Evolutionary conservation across 805 yeast species (phyloP).

Genomic region (Wickerhamiella galacta): DNA sequence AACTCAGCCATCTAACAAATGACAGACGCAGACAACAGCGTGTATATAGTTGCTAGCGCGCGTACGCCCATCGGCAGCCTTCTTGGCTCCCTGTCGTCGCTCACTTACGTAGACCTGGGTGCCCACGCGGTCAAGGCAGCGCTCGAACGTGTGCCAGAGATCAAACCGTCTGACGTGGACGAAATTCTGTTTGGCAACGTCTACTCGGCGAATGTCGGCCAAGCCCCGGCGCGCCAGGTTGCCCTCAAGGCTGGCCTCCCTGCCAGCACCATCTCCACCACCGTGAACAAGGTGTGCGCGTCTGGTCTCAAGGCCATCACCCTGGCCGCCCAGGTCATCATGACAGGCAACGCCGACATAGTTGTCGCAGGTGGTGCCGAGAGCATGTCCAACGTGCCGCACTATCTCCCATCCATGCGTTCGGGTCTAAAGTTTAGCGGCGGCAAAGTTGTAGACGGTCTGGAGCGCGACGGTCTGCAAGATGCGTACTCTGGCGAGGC

Average conservation of each 20-base stretch:
- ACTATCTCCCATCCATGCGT: constrained; percentile 76
- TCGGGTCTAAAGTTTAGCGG: constrained; percentile 85
- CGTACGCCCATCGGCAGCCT: constrained; percentile 96
- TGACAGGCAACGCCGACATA: constrained; percentile 79
- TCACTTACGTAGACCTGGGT: constrained; percentile 73
- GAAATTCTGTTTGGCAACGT: constrained; percentile 91
- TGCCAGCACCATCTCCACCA: constrained; percentile 65
- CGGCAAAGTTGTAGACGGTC: constrained; percentile 61
- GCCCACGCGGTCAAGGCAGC: constrained; percentile 63
- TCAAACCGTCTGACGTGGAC: constrained; percentile 46
- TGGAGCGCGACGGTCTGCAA: constrained; percentile 79
- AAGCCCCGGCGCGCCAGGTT: constrained; percentile 96
- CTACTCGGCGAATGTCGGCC: constrained; percentile 84
- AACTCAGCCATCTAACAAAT: not conserved
- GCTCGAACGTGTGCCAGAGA: constrained; percentile 13
- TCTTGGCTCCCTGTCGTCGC: constrained; percentile 65
- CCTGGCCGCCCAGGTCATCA: constrained; percentile 75
- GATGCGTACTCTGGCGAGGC: constrained; percentile 80
- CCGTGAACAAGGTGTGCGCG: constrained; percentile 94
- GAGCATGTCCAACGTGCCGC: constrained; percentile 91
- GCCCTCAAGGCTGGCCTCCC: constrained; percentile 81
- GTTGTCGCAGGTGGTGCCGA: constrained; percentile 97
- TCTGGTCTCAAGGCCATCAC: constrained; percentile 88
- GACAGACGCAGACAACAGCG: no score
- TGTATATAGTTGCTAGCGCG: constrained; percentile 77